Base-by-base conservation (phyloP, 441 rosid genomes). In the Euphorbia corollata region DNA sequence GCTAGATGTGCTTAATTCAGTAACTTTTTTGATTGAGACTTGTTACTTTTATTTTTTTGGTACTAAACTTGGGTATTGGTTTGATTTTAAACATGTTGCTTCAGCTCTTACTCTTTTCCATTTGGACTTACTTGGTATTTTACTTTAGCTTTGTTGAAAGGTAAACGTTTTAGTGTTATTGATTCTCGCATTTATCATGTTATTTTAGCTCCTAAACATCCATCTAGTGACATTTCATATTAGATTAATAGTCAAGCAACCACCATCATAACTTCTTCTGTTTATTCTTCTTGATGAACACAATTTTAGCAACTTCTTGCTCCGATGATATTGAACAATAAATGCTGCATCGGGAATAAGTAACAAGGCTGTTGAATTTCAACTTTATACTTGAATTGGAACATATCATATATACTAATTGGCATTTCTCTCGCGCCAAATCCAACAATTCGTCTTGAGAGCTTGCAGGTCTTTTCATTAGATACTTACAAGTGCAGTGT, bases 381-480 rank as follows among this genome's bases (percentile, higher is more conserved):
- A 5, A n/a, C n/a, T n/a, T n/a, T n/a, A n/a, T n/a, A 12, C 34
- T 18, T 58, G 16, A 38, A 51, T 7, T 1, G 19, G 20, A 20
- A 23, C 20, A 45, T 15, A n/a, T 30, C 48, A 19, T 51, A n/a
- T n/a, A 38, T 20, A 50, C 32, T 50, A 2, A 41, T 38, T 63
- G 20, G 20, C 69, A 19, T 60, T 39, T 50, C 24, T 69, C 51
- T 27, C 60, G 57, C 27, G 59, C 56, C 57, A 23, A 69, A 71
- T 74, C 32, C 32, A 27, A 27, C 32, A 58, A 18, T 57, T 75
- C 27, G 19, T n/a, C 63, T 2, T 68, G 74, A 56, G 76, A 65
- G 64, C 36, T 23, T 77, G 86, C 87, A 84, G 86, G 84, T 59
- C 70, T 84, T 87, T 79, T 80, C 86, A 58, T 45, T 80, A 61